Evolutionary conservation across 2,329 filamentous ascomycete genomes (phyloP).

Genomic region (Fusarium sp.): DNA sequence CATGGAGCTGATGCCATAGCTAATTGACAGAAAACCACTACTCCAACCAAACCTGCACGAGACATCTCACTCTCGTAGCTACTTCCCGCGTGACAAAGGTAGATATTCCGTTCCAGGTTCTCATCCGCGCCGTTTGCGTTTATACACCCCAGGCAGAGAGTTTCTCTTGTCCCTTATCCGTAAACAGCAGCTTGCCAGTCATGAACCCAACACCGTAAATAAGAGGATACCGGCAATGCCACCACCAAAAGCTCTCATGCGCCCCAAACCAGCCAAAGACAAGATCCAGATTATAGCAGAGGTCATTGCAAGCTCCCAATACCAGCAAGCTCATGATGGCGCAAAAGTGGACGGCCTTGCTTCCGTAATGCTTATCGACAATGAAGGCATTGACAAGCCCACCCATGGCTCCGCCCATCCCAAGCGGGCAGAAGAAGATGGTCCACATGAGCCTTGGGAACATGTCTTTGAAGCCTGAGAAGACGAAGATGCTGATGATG

Average conservation of each 20-base stretch:
- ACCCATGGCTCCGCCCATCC: background rate
- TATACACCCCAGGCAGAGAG: background rate
- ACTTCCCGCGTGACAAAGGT: background rate
- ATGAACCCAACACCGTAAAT: conserved; percentile 13
- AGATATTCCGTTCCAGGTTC: background rate
- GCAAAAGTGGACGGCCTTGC: background rate
- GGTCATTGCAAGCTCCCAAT: conserved; percentile 6
- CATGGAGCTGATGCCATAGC: background rate
- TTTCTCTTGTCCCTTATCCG: background rate
- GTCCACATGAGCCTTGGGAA: background rate
- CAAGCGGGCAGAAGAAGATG: background rate
- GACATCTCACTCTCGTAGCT: background rate
- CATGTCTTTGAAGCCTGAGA: conserved; percentile 2
- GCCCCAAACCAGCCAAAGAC: conserved; percentile 21
- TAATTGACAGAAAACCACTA: background rate
- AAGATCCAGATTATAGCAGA: conserved; percentile 22
- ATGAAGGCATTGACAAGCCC: background rate
- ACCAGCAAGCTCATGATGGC: background rate
- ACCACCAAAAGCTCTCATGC: conserved; percentile 23
- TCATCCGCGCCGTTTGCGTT: background rate
- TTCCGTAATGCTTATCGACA: background rate
- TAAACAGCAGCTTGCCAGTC: background rate
- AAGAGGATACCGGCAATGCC: conserved; percentile 13
- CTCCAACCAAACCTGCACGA: background rate
- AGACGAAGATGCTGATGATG: conserved; percentile 12